Evolutionary conservation across 176 grass and related monocot species (phyloP), one percentile per base, ranked within the genome.

Genomic region (Oropetium thomaeum): DNA sequence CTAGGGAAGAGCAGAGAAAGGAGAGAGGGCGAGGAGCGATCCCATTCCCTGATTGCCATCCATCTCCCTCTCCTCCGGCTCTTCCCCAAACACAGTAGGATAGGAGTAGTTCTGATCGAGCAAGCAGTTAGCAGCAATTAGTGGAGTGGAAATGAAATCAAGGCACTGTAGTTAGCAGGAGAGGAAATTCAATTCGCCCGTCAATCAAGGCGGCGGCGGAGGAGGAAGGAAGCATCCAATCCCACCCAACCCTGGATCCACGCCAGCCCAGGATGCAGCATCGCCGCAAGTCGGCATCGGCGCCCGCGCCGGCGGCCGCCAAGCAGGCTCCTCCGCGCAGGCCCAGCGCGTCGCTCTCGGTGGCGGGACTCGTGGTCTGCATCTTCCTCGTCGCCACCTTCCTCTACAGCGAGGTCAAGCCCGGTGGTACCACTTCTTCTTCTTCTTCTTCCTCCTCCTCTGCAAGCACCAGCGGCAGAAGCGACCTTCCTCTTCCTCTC

Each of bases 401-500:
- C 84, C 58, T 93, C 64, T 93, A 97, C 90, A 87, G 84, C 79
- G 80, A 97, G 44, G 84, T 67, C 48, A 92, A 83, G 65, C 13
- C 27, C 60, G n/a, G n/a, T n/a, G n/a, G n/a, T n/a, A 4, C 23
- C 22, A 10, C 22, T 1, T 25, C 52, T 6, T n/a, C 47, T 0
- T 51, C 45, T 8, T 49, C 45, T 20, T 41, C 17, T 20, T 52
- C 48, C 23, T 57, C 53, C 9, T 57, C 52, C 5, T 26, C 52
- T 55, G 1, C 23, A 4, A 57, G 9, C 3, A 53, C 20, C 49
- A 55, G 8, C 8, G 13, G 23, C 53, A 5, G 53, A 57, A 27
- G 53, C 53, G 53, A 57, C 53, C 53, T 57, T 12, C 53, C 53
- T 13, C 53, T 20, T 49, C 45, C 44, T 49, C 45, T 47, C 1